A percentile compares a stretch with the other conserved stretches of the same genome.
phyloP scores from a whole-genome alignment of 2,329 filamentous ascomycete genomes.

The Fusarium haematococcum region DNA sequence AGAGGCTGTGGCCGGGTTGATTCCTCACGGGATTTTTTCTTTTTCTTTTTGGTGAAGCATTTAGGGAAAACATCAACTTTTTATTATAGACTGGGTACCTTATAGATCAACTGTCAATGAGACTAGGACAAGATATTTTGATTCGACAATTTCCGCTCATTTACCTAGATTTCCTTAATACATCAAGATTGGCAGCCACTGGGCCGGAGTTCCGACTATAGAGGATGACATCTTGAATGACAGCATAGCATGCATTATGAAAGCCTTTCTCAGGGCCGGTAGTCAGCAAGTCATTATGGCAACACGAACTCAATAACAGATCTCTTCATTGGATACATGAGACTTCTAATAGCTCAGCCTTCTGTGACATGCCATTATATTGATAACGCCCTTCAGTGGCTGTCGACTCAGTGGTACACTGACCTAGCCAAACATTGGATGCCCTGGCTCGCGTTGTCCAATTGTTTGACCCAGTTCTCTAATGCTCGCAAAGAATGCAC shows the following conservation, averaged over 20 bases:
- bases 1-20: not conserved
- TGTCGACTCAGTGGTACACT: not conserved
- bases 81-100: not conserved
- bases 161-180: conserved; percentile 12
- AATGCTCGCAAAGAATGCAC: not conserved
- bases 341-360: not conserved
- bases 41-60: conserved; percentile 8
- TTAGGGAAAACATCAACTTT: not conserved
- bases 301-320: not conserved
- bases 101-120: conserved; percentile 4
- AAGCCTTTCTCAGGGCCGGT: not conserved
- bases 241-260: not conserved
- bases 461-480: not conserved
- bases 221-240: not conserved
- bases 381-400: not conserved
- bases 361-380: not conserved
- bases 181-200: conserved; percentile 3
- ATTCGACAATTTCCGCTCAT: not conserved
- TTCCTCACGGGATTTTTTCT: conserved; percentile 1
- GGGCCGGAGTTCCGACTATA: not conserved
- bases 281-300: not conserved
- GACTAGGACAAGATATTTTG: not conserved
- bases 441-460: not conserved
- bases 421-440: not conserved
- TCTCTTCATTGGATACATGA: not conserved